A percentile compares a stretch with the other conserved stretches of the same genome.
phyloP scores from a whole-genome alignment of 148 eudicot genomes.

The Amaranthus palmeri region DNA sequence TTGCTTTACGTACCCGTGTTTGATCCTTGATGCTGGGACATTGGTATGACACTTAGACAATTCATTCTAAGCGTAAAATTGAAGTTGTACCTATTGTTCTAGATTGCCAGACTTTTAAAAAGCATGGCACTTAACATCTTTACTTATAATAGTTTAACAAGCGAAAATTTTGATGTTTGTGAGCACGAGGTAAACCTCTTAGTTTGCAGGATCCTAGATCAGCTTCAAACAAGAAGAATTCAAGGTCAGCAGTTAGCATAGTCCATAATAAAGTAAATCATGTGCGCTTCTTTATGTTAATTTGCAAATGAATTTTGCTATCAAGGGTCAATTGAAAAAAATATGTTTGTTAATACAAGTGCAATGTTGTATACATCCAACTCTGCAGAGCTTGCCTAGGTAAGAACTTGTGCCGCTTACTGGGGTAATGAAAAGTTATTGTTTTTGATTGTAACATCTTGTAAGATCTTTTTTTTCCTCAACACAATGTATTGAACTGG shows the following conservation, averaged over 20 bases:
- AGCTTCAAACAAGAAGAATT: slow-evolving; percentile 9
- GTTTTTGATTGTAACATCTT: background rate
- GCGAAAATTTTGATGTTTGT: background rate
- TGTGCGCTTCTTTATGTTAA: too few relatives aligned
- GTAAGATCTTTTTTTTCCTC: background rate
- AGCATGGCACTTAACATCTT: background rate
- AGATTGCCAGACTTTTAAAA: background rate
- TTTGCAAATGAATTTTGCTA: too few relatives aligned
- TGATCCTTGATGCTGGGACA: too few relatives aligned
- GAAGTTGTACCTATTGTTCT: background rate
- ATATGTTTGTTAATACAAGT: too few relatives aligned
- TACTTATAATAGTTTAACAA: slow-evolving; percentile 6
- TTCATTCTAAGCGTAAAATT: too few relatives aligned
- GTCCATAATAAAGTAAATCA: background rate
- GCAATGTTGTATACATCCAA: too few relatives aligned
- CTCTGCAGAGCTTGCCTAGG: too few relatives aligned
- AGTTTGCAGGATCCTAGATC: slow-evolving; percentile 7
- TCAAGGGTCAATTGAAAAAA: too few relatives aligned
- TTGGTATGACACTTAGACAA: too few relatives aligned
- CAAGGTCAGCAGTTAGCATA: background rate
- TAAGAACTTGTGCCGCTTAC: too few relatives aligned
- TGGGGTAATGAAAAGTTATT: too few relatives aligned
- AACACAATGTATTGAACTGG: background rate
- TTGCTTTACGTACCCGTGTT: too few relatives aligned
- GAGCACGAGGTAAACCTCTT: slow-evolving; percentile 1